Conservation (phyloP, 192 early-diverging fungal species). For the Backusella parvicylindrica region DNA sequence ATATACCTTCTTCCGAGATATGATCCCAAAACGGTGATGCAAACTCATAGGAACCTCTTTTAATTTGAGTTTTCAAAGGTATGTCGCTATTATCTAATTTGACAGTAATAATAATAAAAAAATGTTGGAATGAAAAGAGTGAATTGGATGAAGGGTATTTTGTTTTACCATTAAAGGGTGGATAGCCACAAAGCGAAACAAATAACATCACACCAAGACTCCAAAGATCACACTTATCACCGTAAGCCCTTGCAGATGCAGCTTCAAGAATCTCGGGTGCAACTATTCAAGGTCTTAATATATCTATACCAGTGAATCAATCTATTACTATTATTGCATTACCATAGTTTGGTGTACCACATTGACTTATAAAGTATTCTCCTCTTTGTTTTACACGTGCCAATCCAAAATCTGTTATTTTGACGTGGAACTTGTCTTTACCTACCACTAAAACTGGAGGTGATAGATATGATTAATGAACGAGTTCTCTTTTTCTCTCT, state of each 20-base stretch:
- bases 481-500: not conserved
- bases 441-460: conserved; percentile 44
- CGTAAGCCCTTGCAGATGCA: not conserved
- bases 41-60: conserved; percentile 70
- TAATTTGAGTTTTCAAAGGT: conserved; percentile 17
- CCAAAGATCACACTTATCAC: conserved; percentile 74
- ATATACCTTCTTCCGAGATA: conserved; percentile 53
- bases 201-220: conserved; percentile 93
- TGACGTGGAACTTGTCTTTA: conserved; percentile 54
- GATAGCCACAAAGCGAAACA: conserved; percentile 86
- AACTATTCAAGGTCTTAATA: no score
- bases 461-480: not conserved
- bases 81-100: not conserved
- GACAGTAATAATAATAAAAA: no score
- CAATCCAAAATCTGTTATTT: conserved; percentile 92
- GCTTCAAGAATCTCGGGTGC: conserved; percentile 8
- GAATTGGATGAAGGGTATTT: not conserved
- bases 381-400: conserved; percentile 51
- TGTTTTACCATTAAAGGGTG: conserved; percentile 61
- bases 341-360: conserved; percentile 86
- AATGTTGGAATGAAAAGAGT: no score
- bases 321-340: no score
- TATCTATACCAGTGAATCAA: no score
- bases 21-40: conserved; percentile 82
- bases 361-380: conserved; percentile 47